A percentile compares a stretch with the other conserved stretches of the same genome.
These are phyloP conservation scores for Graphium sp. DNA, from an alignment of 2,329 filamentous ascomycete species.

Conservation along the genomic window DNA sequence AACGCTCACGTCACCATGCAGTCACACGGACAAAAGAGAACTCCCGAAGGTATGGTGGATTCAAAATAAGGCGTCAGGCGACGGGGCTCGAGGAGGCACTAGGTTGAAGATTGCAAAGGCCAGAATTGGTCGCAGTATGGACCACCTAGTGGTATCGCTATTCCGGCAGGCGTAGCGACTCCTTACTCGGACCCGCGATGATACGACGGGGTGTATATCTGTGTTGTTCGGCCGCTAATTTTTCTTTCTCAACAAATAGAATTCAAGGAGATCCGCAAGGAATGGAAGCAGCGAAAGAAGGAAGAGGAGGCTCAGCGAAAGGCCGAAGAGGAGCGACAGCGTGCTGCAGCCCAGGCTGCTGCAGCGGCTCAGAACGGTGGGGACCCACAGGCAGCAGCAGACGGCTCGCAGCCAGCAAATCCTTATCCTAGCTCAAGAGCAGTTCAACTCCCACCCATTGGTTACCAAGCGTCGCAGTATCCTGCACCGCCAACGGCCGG, in stretches of 20 bases:
- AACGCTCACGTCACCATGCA: conserved; percentile 99
- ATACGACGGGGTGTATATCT: too few species aligned
- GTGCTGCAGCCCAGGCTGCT: conserved; percentile 32
- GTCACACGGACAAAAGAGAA: conserved; percentile 84
- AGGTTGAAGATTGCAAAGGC: too few species aligned
- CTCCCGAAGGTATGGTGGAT: conserved; percentile 70
- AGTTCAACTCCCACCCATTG: conserved; percentile 58
- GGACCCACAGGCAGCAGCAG: conserved; percentile 26
- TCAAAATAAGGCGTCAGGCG: background rate
- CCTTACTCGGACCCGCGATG: too few species aligned
- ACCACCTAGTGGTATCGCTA: too few species aligned
- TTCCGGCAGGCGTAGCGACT: too few species aligned
- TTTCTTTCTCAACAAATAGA: too few species aligned
- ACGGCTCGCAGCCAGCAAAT: conserved; percentile 36
- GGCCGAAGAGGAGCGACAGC: conserved; percentile 73
- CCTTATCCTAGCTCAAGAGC: conserved; percentile 38
- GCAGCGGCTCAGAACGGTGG: conserved; percentile 34
- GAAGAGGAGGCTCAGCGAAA: conserved; percentile 86
- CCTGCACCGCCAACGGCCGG: conserved; percentile 39
- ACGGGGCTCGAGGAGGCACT: too few species aligned
- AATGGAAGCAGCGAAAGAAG: conserved; percentile 99
- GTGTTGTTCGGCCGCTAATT: too few species aligned
- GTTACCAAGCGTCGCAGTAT: conserved; percentile 53
- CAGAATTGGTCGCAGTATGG: background rate
- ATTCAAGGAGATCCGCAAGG: conserved; percentile 97